Percentiles rank a stretch among this genome's conserved stretches.
Conservation (phyloP, 495 filamentous ascomycete species). For the Penicillium silybi region DNA sequence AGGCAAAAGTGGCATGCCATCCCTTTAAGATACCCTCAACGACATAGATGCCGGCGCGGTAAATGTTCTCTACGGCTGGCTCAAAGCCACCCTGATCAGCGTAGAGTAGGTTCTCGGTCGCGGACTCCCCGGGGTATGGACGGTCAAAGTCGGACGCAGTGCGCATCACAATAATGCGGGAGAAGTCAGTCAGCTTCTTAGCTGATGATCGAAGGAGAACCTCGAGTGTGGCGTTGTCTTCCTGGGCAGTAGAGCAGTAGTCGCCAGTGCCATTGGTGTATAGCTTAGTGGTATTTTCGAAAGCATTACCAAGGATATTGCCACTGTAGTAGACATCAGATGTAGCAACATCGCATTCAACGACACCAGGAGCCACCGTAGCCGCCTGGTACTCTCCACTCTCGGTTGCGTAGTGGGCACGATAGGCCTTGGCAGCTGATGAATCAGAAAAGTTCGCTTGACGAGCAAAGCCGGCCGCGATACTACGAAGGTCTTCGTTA, state of each 20-base stretch:
- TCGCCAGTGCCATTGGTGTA: slow-evolving; percentile 64
- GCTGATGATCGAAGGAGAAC: slow-evolving; percentile 58
- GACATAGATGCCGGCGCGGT: slow-evolving; percentile 61
- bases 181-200: slow-evolving; percentile 58
- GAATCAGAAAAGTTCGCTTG: slow-evolving; percentile 56
- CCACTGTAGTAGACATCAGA: slow-evolving; percentile 72
- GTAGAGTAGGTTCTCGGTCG: slow-evolving; percentile 54
- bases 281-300: slow-evolving; percentile 59
- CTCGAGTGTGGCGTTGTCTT: slow-evolving; percentile 71
- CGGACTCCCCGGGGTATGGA: slow-evolving; percentile 52
- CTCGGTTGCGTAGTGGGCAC: slow-evolving; percentile 50
- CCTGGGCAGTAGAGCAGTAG: slow-evolving; percentile 70
- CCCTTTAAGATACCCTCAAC: slow-evolving; percentile 59
- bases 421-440: slow-evolving; percentile 49
- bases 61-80: slow-evolving; percentile 61
- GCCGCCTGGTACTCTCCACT: slow-evolving; percentile 47
- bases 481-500: slow-evolving; percentile 55
- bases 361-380: slow-evolving; percentile 49
- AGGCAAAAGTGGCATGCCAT: slow-evolving; percentile 57
- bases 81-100: slow-evolving; percentile 56
- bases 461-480: slow-evolving; percentile 53
- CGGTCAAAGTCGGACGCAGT: slow-evolving; percentile 72
- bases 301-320: slow-evolving; percentile 54
- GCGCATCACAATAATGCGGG: slow-evolving; percentile 68
- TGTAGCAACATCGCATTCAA: slow-evolving; percentile 66